phyloP scores from a whole-genome alignment of 2,329 filamentous ascomycete genomes.

The Cordyceps cicadae region DNA sequence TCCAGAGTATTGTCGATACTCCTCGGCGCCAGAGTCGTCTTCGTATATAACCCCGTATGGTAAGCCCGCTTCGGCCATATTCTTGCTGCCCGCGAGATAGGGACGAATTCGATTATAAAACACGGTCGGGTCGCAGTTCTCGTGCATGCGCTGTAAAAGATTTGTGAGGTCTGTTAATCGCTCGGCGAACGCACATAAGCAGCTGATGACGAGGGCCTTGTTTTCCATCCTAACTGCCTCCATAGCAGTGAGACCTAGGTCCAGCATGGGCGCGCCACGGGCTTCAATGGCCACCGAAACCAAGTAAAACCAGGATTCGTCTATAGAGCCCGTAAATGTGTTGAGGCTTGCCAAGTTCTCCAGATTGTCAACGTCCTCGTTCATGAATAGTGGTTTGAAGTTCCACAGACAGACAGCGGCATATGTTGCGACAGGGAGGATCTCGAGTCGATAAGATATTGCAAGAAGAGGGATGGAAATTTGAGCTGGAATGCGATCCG shows the following conservation, averaged over 20 bases:
- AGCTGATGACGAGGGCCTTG: conserved; percentile 61
- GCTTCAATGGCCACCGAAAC: conserved; percentile 94
- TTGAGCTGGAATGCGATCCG: conserved; percentile 68
- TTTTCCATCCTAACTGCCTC: conserved; percentile 67
- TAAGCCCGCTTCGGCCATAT: conserved; percentile 90
- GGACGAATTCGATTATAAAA: conserved; percentile 97
- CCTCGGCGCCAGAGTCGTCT: conserved; percentile 57
- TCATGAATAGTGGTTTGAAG: conserved; percentile 81
- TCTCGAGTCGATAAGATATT: conserved; percentile 68
- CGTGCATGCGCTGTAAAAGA: conserved; percentile 82
- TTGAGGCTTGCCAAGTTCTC: conserved; percentile 81
- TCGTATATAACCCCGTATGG: conserved; percentile 85
- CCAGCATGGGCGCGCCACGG: conserved; percentile 75
- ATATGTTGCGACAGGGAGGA: conserved; percentile 91
- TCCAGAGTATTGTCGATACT: conserved; percentile 79
- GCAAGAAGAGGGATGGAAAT: conserved; percentile 76
- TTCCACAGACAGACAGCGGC: conserved; percentile 93
- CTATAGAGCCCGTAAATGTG: conserved; percentile 88
- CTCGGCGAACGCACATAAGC: conserved; percentile 76
- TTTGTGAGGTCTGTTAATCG: conserved; percentile 74
- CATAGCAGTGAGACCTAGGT: conserved; percentile 83
- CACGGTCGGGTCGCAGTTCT: conserved; percentile 85
- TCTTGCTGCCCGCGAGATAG: conserved; percentile 92
- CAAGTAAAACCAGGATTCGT: conserved; percentile 98
- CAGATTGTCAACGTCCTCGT: conserved; percentile 72